These are phyloP conservation scores for Zymoseptoria crescenta DNA, from an alignment of 2,329 filamentous ascomycete genomes.

Conservation along the genomic window DNA sequence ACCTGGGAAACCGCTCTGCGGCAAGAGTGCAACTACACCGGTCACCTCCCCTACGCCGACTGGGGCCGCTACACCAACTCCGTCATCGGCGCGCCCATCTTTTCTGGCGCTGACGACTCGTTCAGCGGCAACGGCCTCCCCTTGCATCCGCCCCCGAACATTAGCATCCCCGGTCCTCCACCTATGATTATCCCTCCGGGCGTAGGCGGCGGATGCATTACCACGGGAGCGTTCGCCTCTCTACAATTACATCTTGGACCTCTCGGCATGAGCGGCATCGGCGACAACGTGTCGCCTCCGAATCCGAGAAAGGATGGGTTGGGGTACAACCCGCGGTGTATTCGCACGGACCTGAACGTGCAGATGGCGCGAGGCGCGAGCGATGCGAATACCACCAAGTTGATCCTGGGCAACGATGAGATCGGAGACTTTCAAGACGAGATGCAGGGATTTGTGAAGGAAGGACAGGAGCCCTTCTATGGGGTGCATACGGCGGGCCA, in stretches of 20 bases:
- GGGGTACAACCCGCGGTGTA: conserved; percentile 16
- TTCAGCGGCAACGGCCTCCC: conserved; percentile 25
- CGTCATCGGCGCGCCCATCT: conserved; percentile 41
- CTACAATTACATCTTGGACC: conserved; percentile 22
- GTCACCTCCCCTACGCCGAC: conserved; percentile 21
- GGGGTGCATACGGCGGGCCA: conserved; percentile 39
- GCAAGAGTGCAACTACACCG: conserved; percentile 39
- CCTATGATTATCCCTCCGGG: conserved; percentile 35
- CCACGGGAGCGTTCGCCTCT: conserved; percentile 40
- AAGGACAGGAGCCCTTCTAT: conserved; percentile 2
- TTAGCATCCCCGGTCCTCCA: conserved; percentile 4
- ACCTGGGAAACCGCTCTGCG: conserved; percentile 36
- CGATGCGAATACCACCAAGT: conserved; percentile 8
- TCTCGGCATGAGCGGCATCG: conserved; percentile 3
- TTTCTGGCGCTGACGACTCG: conserved; percentile 47
- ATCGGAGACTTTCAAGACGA: conserved; percentile 12
- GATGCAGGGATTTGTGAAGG: conserved; percentile 9
- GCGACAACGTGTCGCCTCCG: conserved; percentile 1
- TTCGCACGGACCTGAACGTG: conserved; percentile 8
- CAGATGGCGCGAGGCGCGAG: background rate
- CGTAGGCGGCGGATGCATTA: conserved; percentile 50
- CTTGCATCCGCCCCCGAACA: background rate
- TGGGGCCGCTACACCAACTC: conserved; percentile 40
- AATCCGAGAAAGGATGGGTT: conserved; percentile 19
- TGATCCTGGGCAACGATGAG: conserved; percentile 7